Evolutionary conservation across 2,329 filamentous ascomycete species (phyloP), one percentile per base, ranked within the genome.

Genomic region (Coniochaeta sp.): DNA sequence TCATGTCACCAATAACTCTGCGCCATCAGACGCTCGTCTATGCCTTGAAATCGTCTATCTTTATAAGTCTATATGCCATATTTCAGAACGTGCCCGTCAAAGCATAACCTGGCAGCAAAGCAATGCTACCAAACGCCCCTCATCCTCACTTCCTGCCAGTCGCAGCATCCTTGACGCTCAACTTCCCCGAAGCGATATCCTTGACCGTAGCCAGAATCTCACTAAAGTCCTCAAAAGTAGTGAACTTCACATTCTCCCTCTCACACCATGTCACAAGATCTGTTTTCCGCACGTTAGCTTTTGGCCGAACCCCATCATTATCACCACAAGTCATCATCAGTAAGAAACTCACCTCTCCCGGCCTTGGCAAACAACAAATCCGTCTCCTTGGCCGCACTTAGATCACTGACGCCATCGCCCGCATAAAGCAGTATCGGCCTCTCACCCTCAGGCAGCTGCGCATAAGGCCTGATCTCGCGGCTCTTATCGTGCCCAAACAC

Each of bases 401-500:
- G 80, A 72, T 98, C 93, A 2, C 90, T 96, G 5, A 97, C 91
- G 57, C 93, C 93, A 68, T 98, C 93, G 61, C 95, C 95, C 34
- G 95, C 93, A 70, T 99, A 99, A 73, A 98, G 91, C 77, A 98
- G 85, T 43, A 86, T 87, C 1, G 95, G 95, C 47, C 92, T 83
- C 69, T 89, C 76, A 34, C 79, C 66, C 73, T 79, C 79, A 0
- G 90, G 86, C 50, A 96, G 80, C 28, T 85, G 80, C 2, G 89
- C 88, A 76, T 98, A 98, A 58, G 91, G 91, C 65, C 90, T 86
- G 69, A 99, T 91, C 72, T 95, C 91, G 59, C 93, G 80, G 28
- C 89, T 93, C 84, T 99, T 99, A 81, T 99, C 93, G 72, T 99
- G 95, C n/a, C 95, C 95, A 69, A 96, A 96, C 61, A 87, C 82